Evolutionary conservation across 106 monocot genomes (phyloP).

Genomic region (Acorus gramineus): DNA sequence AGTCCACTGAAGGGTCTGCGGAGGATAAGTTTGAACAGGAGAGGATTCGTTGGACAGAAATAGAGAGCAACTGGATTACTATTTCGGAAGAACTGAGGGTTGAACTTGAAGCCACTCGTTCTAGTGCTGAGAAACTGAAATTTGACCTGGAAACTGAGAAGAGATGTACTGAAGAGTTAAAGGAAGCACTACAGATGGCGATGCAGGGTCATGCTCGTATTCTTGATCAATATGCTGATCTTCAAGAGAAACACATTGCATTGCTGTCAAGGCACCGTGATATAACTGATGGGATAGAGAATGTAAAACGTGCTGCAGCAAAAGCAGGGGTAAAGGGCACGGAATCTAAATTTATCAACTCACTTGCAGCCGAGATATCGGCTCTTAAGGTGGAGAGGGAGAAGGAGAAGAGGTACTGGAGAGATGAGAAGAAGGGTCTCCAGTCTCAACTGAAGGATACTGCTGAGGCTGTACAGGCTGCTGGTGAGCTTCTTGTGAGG

Average conservation of each 20-base stretch:
- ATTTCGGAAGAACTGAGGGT: slow-evolving; percentile 66
- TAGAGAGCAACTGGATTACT: slow-evolving; percentile 77
- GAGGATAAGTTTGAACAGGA: slow-evolving; percentile 42
- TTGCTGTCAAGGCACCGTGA: slow-evolving; percentile 62
- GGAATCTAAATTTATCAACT: slow-evolving; percentile 74
- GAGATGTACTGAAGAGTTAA: slow-evolving; percentile 77
- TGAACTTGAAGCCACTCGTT: slow-evolving; percentile 56
- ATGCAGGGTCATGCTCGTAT: slow-evolving; percentile 82
- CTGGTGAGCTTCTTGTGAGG: slow-evolving; percentile 79
- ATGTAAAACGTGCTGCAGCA: slow-evolving; percentile 66
- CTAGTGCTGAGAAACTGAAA: slow-evolving; percentile 49
- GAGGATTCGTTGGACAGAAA: slow-evolving; percentile 48
- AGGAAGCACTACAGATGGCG: slow-evolving; percentile 85
- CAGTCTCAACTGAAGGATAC: slow-evolving; percentile 77
- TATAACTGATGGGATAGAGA: slow-evolving; percentile 77
- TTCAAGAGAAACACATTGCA: slow-evolving; percentile 83
- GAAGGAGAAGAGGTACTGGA: slow-evolving; percentile 80
- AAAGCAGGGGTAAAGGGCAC: slow-evolving; percentile 72
- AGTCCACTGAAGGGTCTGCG: slow-evolving; percentile 23
- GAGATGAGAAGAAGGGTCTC: slow-evolving; percentile 77
- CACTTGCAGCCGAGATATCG: slow-evolving; percentile 76
- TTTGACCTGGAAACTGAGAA: slow-evolving; percentile 78
- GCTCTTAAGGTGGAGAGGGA: slow-evolving; percentile 76
- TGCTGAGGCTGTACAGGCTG: slow-evolving; percentile 92
- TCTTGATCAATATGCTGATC: slow-evolving; percentile 91